Conservation (phyloP, 331 rosid genomes). For the Acacia concinna region DNA sequence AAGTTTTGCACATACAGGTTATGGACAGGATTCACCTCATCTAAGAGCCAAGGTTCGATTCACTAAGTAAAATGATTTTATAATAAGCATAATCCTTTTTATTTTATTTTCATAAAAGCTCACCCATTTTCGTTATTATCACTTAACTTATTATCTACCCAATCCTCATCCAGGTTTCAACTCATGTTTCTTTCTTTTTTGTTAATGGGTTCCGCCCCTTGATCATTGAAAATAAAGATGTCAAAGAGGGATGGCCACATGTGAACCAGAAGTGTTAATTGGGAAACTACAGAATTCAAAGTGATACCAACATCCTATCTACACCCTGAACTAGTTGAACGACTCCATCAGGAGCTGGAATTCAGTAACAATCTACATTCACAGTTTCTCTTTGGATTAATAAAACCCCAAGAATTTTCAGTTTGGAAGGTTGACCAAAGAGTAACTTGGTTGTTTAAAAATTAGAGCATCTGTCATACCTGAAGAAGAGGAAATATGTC, state of each 20-base stretch:
- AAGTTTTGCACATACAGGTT: neutral
- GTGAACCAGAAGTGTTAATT: neutral
- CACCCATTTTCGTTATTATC: neutral
- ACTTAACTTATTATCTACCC: neutral
- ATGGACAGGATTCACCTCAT: neutral
- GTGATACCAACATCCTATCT: neutral
- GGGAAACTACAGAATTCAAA: neutral
- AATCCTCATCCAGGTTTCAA: neutral
- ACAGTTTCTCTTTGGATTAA: neutral
- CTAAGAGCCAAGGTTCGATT: neutral
- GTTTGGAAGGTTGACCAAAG: neutral
- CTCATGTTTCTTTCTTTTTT: neutral
- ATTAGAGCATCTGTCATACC: constrained; percentile 46
- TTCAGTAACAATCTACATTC: neutral
- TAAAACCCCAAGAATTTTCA: constrained; percentile 11
- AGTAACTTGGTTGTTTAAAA: constrained; percentile 15
- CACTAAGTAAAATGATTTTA: neutral
- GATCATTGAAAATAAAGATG: neutral
- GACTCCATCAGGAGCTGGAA: neutral
- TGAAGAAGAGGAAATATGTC: constrained; percentile 95
- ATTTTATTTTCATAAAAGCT: neutral
- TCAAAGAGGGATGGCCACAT: neutral
- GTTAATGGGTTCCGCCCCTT: neutral
- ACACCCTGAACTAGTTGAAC: neutral
- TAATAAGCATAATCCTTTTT: constrained; percentile 6